Evolutionary conservation across 202 grass and related monocot species (phyloP), one percentile per base, ranked within the genome.

Genomic region (Hordeum pubiflorum): DNA sequence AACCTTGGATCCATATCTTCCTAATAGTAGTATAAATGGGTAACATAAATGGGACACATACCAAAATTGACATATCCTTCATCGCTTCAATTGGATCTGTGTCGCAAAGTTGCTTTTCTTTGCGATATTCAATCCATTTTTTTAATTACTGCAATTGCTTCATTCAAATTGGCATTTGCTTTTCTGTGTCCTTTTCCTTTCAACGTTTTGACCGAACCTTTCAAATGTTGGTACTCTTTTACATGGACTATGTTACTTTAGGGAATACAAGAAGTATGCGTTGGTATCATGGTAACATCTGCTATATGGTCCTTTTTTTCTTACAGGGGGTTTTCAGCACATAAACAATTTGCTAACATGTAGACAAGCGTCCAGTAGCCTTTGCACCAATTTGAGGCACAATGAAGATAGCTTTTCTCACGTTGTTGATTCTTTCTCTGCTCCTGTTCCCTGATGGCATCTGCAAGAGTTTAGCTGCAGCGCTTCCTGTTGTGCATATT

Each of bases 401-500:
- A 68, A 94, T 93, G 95, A 82, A 83, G 69, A 62, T 76, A 84
- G 10, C 17, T 75, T 80, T 86, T 77, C 13, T 88, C 81, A 58
- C 37, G 9, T 13, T 67, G 37, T 77, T 84, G 38, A 18, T 46
- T 70, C 71, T 98, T 73, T 75, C 61, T 17, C 63, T 89, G 44
- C 80, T 74, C 63, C 34, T 89, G 22, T 43, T 86, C 64, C 64
- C 84, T 71, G 46, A 63, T 82, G 79, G 68, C 11, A 82, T 63
- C 70, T 44, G 7, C 86, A 55, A 52, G 81, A 88, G 77, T 56
- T 79, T 75, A 72, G 78, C 88, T 71, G 79, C 84, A 62, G 86
- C 82, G 80, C 95, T 92, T 38, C 61, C 92, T 43, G 57, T 73
- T 65, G 88, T 98, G 57, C 82, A 83, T 59, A 89, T 94, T 59